These are phyloP conservation scores for Acaromyces ingoldii DNA, from an alignment of 1,284 basidiomycete genomes.

Conservation along the genomic window DNA sequence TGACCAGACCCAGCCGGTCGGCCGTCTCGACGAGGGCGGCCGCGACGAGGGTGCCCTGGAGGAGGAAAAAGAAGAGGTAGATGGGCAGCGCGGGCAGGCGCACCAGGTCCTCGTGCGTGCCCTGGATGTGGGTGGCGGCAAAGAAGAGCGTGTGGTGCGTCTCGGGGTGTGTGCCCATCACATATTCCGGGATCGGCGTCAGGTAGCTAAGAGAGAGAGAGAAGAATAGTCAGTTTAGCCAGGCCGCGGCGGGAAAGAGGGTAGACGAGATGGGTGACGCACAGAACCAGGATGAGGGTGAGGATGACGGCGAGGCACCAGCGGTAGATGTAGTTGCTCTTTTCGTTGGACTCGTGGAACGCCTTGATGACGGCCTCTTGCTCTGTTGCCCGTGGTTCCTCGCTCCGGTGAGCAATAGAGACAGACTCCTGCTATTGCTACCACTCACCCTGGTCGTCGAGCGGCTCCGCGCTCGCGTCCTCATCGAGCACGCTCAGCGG, in stretches of 20 bases:
- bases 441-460: slow-evolving; percentile 16
- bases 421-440: background rate
- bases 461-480: slow-evolving; percentile 13
- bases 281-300: slow-evolving; percentile 6
- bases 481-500: slow-evolving; percentile 17
- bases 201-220: slow-evolving; percentile 22
- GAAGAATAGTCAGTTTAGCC: background rate
- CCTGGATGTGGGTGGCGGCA: slow-evolving; percentile 24
- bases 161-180: slow-evolving; percentile 42
- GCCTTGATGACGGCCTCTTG: slow-evolving; percentile 37
- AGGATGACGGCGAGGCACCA: slow-evolving; percentile 28
- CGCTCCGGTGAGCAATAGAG: background rate
- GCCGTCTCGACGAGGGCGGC: slow-evolving; percentile 26
- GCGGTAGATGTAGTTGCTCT: slow-evolving; percentile 43
- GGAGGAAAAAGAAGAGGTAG: slow-evolving; percentile 37
- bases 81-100: slow-evolving; percentile 48
- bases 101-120: slow-evolving; percentile 43
- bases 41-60: slow-evolving; percentile 31
- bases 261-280: background rate
- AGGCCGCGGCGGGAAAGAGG: background rate
- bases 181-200: slow-evolving; percentile 45
- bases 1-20: slow-evolving; percentile 25
- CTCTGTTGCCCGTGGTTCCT: slow-evolving; percentile 13
- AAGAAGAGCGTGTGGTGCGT: slow-evolving; percentile 44
- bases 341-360: slow-evolving; percentile 34